Base-by-base conservation (phyloP, 2,329 filamentous ascomycete genomes). In the Zarea fungicola region DNA sequence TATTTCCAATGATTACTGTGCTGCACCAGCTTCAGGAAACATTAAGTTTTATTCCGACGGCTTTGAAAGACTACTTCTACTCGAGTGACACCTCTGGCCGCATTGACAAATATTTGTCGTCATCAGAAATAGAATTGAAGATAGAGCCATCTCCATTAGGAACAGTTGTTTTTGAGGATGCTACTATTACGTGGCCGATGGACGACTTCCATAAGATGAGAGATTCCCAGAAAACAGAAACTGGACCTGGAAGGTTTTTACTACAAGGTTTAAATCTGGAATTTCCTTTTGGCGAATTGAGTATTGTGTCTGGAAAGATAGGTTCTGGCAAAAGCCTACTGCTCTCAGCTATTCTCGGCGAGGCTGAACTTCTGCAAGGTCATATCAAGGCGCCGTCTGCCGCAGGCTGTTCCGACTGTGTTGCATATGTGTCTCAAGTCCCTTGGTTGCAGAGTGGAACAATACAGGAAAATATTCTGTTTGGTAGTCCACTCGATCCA, bases 401-500 rank as follows among this genome's bases (percentile, higher is more conserved):
- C 6, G 29, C 16, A 28, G 31, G 21, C 18, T 16, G 18, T 22
- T 31, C 26, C 36, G 7, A 42, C n/a, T n/a, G n/a, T n/a, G 41
- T 43, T 14, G 41, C 41, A 6, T 45, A 45, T 25, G 29, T 25
- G 19, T 10, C 18, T 14, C 42, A 45, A 21, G 22, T 21, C 7
- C 42, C 42, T 11, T 45, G 29, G 29, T 22, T 45, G 16, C 31
- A 25, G 13, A 36, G 32, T 26, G 42, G 19, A 1, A 45, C 42
- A 19, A 34, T 45, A 28, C 16, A 45, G n/a, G 32, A 37, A 29
- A 45, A 45, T 19, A 45, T 45, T 11, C 29, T 45, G 11, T 26
- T 35, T 14, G 14, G 21, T 19, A 35, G 29, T 9, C 22, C 42
- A 5, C 8, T 36, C 6, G 19, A 45, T 11, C 29, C 10, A 14